These are phyloP conservation scores for Coemansia guatemalensis DNA, from an alignment of 192 early-diverging fungal species.

Conservation along the genomic window DNA sequence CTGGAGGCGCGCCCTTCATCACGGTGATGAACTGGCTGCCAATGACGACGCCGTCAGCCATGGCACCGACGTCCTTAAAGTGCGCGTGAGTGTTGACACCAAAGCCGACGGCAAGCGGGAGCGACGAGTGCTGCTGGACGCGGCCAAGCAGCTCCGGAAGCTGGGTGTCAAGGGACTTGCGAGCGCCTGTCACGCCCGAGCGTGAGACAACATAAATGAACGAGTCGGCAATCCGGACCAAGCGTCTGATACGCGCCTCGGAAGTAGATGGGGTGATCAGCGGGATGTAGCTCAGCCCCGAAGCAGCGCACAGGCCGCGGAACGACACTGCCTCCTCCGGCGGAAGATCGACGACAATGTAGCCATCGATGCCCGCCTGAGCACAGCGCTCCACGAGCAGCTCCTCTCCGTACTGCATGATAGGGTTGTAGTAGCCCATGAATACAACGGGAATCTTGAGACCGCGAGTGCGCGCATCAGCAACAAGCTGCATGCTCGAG, in stretches of 20 bases:
- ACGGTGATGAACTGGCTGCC: conserved; percentile 88
- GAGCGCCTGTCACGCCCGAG: conserved; percentile 92
- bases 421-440: conserved; percentile 99
- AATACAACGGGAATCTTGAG: conserved; percentile 91
- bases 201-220: conserved; percentile 97
- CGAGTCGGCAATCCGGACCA: conserved; percentile 80
- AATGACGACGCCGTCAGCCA: conserved; percentile 96
- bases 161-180: conserved; percentile 61
- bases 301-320: conserved; percentile 68
- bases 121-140: conserved; percentile 74
- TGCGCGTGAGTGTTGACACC: conserved; percentile 91
- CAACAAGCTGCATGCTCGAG: conserved; percentile 77
- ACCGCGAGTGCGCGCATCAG: conserved; percentile 76
- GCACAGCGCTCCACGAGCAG: conserved; percentile 82
- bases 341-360: conserved; percentile 96
- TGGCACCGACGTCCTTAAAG: conserved; percentile 74
- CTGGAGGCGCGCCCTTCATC: conserved; percentile 60
- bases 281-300: conserved; percentile 83
- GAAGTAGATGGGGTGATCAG: conserved; percentile 94
- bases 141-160: conserved; percentile 72
- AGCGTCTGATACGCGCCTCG: conserved; percentile 72
- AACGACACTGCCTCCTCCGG: conserved; percentile 94
- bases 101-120: conserved; percentile 96
- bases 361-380: conserved; percentile 87
- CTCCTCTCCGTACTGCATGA: conserved; percentile 91